phyloP scores from a whole-genome alignment of 257 asterid species.

The Ligustrum vulgare region DNA sequence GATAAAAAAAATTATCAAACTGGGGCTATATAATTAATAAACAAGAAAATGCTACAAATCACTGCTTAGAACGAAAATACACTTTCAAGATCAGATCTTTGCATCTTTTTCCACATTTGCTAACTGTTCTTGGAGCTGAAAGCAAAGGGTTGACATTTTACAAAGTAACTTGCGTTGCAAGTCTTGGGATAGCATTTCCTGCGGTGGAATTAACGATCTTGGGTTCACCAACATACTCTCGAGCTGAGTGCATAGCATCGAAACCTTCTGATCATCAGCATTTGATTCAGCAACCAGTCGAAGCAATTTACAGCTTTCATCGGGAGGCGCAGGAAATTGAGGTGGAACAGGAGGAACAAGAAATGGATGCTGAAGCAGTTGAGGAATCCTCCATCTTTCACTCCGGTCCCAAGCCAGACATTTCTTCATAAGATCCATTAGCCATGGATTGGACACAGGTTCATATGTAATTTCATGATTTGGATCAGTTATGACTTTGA shows the following conservation, averaged over 20 bases:
- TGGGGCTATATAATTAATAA: no score
- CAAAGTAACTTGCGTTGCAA: constrained; percentile 49
- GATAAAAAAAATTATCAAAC: no score
- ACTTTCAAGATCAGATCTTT: not conserved
- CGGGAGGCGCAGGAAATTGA: constrained; percentile 30
- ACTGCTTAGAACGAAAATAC: not conserved
- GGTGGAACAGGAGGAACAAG: constrained; percentile 82
- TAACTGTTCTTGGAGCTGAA: constrained; percentile 59
- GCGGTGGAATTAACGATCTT: constrained; percentile 28
- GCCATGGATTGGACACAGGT: constrained; percentile 86
- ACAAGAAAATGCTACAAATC: not conserved
- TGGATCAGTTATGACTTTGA: constrained; percentile 93
- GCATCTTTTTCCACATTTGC: constrained; percentile 28
- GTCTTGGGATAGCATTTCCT: constrained; percentile 37
- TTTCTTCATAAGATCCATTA: constrained; percentile 87
- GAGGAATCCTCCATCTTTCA: constrained; percentile 85
- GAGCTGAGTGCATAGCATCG: constrained; percentile 55
- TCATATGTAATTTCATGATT: constrained; percentile 70
- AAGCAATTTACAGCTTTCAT: constrained; percentile 43
- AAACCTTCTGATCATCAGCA: constrained; percentile 41
- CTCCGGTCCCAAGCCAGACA: constrained; percentile 96
- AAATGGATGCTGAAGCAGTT: constrained; percentile 91
- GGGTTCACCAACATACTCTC: constrained; percentile 51
- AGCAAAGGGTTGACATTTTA: constrained; percentile 52
- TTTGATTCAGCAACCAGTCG: constrained; percentile 50